Evolutionary conservation across 2,329 filamentous ascomycete species (phyloP).

Genomic region (Phialemoniopsis sp.): DNA sequence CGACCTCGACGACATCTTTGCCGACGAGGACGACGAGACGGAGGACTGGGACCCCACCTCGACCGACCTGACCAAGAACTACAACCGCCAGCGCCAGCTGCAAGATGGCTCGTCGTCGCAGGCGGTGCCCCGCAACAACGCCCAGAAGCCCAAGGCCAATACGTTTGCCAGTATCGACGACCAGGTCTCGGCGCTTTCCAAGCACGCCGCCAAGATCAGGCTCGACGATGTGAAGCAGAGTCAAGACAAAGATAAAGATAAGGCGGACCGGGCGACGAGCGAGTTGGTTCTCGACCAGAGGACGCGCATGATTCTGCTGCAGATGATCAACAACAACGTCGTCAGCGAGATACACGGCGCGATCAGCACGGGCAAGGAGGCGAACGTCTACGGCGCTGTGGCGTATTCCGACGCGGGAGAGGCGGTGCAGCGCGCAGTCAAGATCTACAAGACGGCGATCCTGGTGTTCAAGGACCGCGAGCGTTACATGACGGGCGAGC

Average conservation of each 20-base stretch:
- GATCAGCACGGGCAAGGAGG: slow-evolving; percentile 94
- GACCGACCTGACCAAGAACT: slow-evolving; percentile 76
- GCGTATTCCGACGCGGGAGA: slow-evolving; percentile 52
- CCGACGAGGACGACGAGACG: slow-evolving; percentile 44
- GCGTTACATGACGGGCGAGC: slow-evolving; percentile 92
- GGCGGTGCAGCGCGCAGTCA: slow-evolving; percentile 78
- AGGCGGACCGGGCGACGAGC: slow-evolving; percentile 86
- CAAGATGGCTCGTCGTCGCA: slow-evolving; percentile 23
- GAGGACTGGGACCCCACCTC: slow-evolving; percentile 52
- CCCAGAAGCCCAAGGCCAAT: slow-evolving; percentile 76
- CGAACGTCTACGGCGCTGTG: slow-evolving; percentile 93
- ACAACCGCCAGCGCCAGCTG: slow-evolving; percentile 77
- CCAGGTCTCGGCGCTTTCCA: slow-evolving; percentile 78
- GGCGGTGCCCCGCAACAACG: slow-evolving; percentile 65
- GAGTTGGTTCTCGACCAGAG: slow-evolving; percentile 93
- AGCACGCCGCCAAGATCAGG: slow-evolving; percentile 81
- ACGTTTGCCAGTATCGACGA: slow-evolving; percentile 79
- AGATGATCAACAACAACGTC: slow-evolving; percentile 90
- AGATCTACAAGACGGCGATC: slow-evolving; percentile 98
- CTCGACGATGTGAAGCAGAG: slow-evolving; percentile 61
- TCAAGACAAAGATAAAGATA: slow-evolving; percentile 67
- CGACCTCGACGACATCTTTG: slow-evolving; percentile 36
- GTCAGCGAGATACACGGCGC: slow-evolving; percentile 93
- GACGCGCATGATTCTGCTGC: slow-evolving; percentile 90
- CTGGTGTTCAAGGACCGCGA: slow-evolving; percentile 97